Base-by-base conservation (phyloP, 2,329 filamentous ascomycete species). In the Diaporthe sp. region DNA sequence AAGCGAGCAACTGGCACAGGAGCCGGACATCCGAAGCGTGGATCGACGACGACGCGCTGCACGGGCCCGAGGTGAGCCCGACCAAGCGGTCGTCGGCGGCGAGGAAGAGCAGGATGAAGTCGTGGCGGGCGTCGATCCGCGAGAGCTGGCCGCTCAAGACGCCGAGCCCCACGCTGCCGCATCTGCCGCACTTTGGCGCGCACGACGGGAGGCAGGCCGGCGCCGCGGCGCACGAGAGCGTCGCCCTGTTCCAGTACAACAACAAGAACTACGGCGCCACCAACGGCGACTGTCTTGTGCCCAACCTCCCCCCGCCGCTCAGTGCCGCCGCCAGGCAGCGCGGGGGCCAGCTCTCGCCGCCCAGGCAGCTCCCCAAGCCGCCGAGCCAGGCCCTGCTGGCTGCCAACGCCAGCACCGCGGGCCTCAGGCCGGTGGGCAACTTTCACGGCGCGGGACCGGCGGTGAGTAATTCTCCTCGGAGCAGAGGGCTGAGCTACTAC, bases 31-130 rank as follows among this genome's bases (percentile, higher is more conserved):
- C 77, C 13, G 85, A 77, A 31, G 67, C 84, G 25, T 90, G 87
- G 87, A 86, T 88, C 39, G 87, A 89, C 74, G 88, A 88, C 77
- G 87, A 90, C 68, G 85, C 84, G 72, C 81, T 88, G n/a, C 87
- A 89, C 75, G 87, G 88, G 6, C 87, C 87, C 13, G 83, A 82
- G 77, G 80, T 88, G 67, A 83, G 74, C 79, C 79, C 60, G 78
- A 81, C 79, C 55, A 82, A 82, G 78, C 79, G 75, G 57, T n/a
- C 28, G 49, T 6, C 13, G 39, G 60, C 60, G 60, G 25, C 57
- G 39, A 44, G 42, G 17, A 58, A 42, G 44, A 67, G 39, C 34
- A 65, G 37, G 61, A 51, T 60, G 44, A 65, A 67, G 55, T 74
- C 75, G 34, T 76, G 74, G 76, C 51, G 76, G 4, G 63, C 58